A percentile compares a stretch with the other conserved stretches of the same genome.
phyloP scores from a whole-genome alignment of 2,329 filamentous ascomycete genomes.

The Scytalidium sp. region DNA sequence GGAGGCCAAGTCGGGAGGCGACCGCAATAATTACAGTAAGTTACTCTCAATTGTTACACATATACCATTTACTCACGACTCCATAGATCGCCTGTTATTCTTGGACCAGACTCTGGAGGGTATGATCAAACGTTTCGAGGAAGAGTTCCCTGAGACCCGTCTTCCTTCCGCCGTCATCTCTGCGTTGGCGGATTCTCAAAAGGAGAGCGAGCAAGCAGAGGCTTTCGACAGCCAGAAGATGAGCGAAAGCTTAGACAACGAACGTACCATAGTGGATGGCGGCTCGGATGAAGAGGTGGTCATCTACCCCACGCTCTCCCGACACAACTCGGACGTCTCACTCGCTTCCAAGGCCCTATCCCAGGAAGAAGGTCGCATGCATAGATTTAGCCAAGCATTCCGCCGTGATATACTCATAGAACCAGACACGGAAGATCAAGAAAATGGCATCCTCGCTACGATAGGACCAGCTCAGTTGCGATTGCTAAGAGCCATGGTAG shows the following conservation, averaged over 20 bases:
- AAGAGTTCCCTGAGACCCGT: slow-evolving; percentile 90
- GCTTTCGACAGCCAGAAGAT: background rate
- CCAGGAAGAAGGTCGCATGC: slow-evolving; percentile 68
- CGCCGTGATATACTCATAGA: slow-evolving; percentile 60
- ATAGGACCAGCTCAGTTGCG: slow-evolving; percentile 26
- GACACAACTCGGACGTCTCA: slow-evolving; percentile 65
- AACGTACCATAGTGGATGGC: slow-evolving; percentile 18
- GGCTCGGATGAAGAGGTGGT: slow-evolving; percentile 38
- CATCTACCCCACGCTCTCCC: slow-evolving; percentile 42
- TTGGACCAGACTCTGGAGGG: slow-evolving; percentile 83
- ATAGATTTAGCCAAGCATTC: slow-evolving; percentile 64
- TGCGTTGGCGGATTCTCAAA: slow-evolving; percentile 1
- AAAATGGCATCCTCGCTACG: slow-evolving; percentile 40
- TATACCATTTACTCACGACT: slow-evolving; percentile 9
- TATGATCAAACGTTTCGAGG: slow-evolving; percentile 94
- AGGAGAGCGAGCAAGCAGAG: background rate
- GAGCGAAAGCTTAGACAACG: slow-evolving; percentile 10
- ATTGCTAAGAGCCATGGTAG: slow-evolving; percentile 59
- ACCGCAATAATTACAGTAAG: slow-evolving; percentile 77
- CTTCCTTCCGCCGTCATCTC: slow-evolving; percentile 19
- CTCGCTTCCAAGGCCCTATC: slow-evolving; percentile 62
- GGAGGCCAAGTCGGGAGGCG: slow-evolving; percentile 63
- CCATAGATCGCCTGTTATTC: slow-evolving; percentile 71
- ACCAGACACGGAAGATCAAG: slow-evolving; percentile 19
- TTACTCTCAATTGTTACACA: slow-evolving; percentile 15